Percentiles rank a stretch among this genome's conserved stretches.
phyloP scores from a whole-genome alignment of 176 grass and related monocot genomes.

The Saccharum officinarum region DNA sequence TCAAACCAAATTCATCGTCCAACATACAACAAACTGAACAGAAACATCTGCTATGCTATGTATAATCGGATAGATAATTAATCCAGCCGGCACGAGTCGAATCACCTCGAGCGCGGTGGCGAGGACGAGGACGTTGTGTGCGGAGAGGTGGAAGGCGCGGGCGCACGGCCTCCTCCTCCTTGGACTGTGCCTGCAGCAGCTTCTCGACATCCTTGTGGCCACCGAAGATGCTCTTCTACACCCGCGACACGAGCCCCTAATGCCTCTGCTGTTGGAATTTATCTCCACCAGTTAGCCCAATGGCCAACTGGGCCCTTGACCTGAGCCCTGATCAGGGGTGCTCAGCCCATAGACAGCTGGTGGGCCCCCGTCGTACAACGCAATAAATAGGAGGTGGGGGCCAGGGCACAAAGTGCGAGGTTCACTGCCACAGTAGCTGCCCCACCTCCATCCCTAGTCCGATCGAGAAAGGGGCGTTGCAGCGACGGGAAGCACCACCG shows the following conservation, averaged over 20 bases:
- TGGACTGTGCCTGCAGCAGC: conserved; percentile 74
- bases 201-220: conserved; percentile 77
- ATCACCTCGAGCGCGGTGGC: conserved; percentile 70
- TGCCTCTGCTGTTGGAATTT: too few species aligned
- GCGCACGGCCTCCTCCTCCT: conserved; percentile 76
- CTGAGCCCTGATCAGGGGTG: too few species aligned
- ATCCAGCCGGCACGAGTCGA: neutral
- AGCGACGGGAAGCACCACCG: too few species aligned
- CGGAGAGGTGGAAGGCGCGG: conserved; percentile 51
- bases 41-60: neutral
- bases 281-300: too few species aligned
- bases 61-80: neutral
- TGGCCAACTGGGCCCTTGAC: too few species aligned
- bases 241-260: conserved; percentile 59
- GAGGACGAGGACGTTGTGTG: conserved; percentile 65
- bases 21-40: neutral
- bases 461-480: too few species aligned
- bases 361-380: too few species aligned
- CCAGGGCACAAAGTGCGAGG: too few species aligned
- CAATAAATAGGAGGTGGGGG: too few species aligned
- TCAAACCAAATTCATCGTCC: neutral
- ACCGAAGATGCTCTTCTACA: conserved; percentile 82
- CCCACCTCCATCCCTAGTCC: too few species aligned
- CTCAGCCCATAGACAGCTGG: too few species aligned
- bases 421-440: too few species aligned